Base-by-base conservation (phyloP, 768 basidiomycete genomes). In the Leccinum boreale region DNA sequence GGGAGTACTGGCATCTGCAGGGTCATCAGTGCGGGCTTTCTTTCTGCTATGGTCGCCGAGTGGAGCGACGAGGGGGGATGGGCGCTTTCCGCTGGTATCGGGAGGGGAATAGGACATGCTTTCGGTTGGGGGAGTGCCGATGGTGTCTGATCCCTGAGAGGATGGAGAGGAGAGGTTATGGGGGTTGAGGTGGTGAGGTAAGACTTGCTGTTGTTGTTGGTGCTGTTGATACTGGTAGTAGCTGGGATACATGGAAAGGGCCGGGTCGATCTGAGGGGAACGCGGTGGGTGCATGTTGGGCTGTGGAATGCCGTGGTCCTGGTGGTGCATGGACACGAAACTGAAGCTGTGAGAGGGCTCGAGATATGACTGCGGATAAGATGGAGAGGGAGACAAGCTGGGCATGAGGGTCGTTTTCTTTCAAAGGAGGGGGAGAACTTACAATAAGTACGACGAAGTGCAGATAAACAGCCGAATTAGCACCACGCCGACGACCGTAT, bases 121-220 rank as follows among this genome's bases (percentile, higher is more conserved):
- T 61, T 90, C 89, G 5, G 82, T 81, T 3, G 86, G 87, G 0
- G 89, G 88, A 0, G 89, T 90, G 28, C 85, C 86, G 59, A 89
- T 79, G 19, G 86, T 80, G 64, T 91, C 88, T 10, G 90, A 92
- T 61, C 82, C 88, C 65, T 89, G 87, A 0, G 89, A 89, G 11
- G 90, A 90, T 12, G 90, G 89, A 0, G 90, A 90, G 5, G 90
- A 86, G 59, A 88, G 84, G 67, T 75, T 83, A 14, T 79, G 77
- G 8, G 81, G 78, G 10, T 81, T 71, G 36, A 86, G 77, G 59
- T 85, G 86, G 53, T 79, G 82, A 17, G 79, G 75, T 55, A 82
- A 74, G 60, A 79, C 77, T n/a, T 67, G 79, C 42, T 79, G 79
- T 36, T 76, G 64, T 11, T 62, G 79, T 36, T 74, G 74, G 45